A percentile compares a stretch with the other conserved stretches of the same genome.
Evolutionary conservation across 2,329 filamentous ascomycete species (phyloP).

Genomic region (Trichophyton rubrum): DNA sequence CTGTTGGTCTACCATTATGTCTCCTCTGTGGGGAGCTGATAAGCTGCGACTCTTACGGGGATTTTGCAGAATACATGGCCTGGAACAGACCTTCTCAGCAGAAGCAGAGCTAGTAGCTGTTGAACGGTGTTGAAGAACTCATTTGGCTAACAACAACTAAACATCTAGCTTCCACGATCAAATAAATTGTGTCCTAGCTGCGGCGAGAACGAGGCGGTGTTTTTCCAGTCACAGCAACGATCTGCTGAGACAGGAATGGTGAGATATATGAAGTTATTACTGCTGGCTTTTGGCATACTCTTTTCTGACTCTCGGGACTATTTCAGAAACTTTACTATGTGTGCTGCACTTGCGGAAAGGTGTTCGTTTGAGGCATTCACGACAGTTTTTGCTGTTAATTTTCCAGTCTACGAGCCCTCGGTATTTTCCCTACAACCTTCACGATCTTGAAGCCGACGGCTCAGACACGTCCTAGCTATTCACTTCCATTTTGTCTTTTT

Average conservation of each 20-base stretch:
- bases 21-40: constrained; percentile 39
- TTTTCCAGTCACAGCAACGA: constrained; percentile 97
- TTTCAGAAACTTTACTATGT: constrained; percentile 80
- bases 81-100: not conserved
- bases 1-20: constrained; percentile 66
- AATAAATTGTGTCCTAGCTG: constrained; percentile 78
- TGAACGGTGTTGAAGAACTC: not conserved
- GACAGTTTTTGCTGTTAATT: not conserved
- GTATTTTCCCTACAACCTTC: not conserved
- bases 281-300: not conserved
- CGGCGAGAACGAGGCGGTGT: constrained; percentile 79
- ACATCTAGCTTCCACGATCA: constrained; percentile 66
- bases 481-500: not conserved
- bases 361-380: constrained; percentile 43
- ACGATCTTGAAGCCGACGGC: not conserved
- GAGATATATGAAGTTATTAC: constrained; percentile 27
- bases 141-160: constrained; percentile 22
- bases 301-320: constrained; percentile 13
- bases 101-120: not conserved
- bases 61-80: not conserved
- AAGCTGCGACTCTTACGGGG: not conserved
- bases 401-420: not conserved
- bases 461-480: not conserved
- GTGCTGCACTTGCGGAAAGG: constrained; percentile 84
- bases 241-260: constrained; percentile 98